Base-by-base conservation (phyloP, 768 basidiomycete species). In the Boletus sp. region DNA sequence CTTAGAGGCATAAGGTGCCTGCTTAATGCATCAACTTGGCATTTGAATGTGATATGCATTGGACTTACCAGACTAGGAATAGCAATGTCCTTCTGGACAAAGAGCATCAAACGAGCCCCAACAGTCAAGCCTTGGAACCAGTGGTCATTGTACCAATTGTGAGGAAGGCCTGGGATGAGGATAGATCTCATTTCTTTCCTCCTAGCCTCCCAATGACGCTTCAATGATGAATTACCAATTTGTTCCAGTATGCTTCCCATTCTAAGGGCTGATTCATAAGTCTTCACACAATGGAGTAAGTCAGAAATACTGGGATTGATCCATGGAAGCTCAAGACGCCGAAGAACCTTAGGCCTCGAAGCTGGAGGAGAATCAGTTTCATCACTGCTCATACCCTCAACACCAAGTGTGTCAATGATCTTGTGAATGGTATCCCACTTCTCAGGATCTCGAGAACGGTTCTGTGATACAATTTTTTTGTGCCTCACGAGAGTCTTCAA, bases 111-210 rank as follows among this genome's bases (percentile, higher is more conserved):
- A 7, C 10, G 17, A 17, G 36, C 18, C n/a, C n/a, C 36, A 20
- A 35, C 1, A 7, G 48, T 41, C 20, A 58, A 14, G 7, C 30
- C 46, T 41, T 49, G 18, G 20, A 54, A 52, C 52, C 52, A 54
- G 12, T 8, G 0, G 28, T 58, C 40, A 18, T 54, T 28, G 11
- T 58, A 58, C 52, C 52, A 58, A 41, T 58, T 58, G 7, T 12
- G 17, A 11, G 57, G 52, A 24, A 58, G 51, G 15, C 51, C 29
- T 6, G 18, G 14, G 14, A 57, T 28, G 30, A 45, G 11, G 12
- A 9, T n/a, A 1, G 17, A 11, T 18, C 35, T 35, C 15, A 7
- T 14, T 2, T 44, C 20, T 5, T 47, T 56, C 12, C 18, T 42
- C 0, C 2, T 7, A 4, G 39, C 18, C 30, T 57, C 24, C 36